A percentile compares a stretch with the other conserved stretches of the same genome.
These are phyloP conservation scores for Trichoderma koningiopsis DNA, from an alignment of 2,329 filamentous ascomycete species.

Conservation along the genomic window DNA sequence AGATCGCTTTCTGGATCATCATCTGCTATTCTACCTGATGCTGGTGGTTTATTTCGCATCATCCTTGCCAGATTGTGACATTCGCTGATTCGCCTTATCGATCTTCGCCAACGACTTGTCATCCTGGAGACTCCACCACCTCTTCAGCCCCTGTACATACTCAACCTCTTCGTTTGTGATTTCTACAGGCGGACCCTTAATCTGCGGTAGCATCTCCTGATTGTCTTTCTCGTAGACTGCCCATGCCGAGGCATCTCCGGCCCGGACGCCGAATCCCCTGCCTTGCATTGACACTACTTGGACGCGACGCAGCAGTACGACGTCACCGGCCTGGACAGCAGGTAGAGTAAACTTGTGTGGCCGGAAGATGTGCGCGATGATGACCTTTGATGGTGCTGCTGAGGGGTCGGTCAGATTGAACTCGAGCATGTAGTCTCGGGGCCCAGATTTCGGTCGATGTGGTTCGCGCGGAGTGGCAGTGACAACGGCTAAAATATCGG, in stretches of 20 bases:
- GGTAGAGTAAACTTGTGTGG: slow-evolving; percentile 61
- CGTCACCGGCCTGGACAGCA: slow-evolving; percentile 56
- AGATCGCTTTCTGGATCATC: neutral
- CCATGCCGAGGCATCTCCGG: slow-evolving; percentile 61
- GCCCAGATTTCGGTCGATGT: slow-evolving; percentile 57
- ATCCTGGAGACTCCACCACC: slow-evolving; percentile 54
- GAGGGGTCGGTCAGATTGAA: slow-evolving; percentile 61
- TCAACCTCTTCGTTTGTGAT: slow-evolving; percentile 52
- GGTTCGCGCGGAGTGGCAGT: slow-evolving; percentile 54
- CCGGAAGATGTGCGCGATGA: slow-evolving; percentile 60
- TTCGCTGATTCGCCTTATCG: slow-evolving; percentile 48
- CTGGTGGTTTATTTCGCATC: slow-evolving; percentile 29
- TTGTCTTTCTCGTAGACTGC: slow-evolving; percentile 58
- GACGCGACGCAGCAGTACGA: slow-evolving; percentile 60
- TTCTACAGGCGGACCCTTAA: slow-evolving; percentile 63
- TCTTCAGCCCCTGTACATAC: slow-evolving; percentile 52
- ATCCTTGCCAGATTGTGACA: slow-evolving; percentile 35
- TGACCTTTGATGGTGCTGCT: slow-evolving; percentile 51
- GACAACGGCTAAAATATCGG: slow-evolving; percentile 59
- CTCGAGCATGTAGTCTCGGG: slow-evolving; percentile 61
- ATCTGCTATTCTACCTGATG: neutral
- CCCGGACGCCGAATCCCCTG: slow-evolving; percentile 58
- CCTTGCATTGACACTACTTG: slow-evolving; percentile 55
- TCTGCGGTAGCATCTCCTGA: slow-evolving; percentile 49
- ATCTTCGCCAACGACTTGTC: slow-evolving; percentile 50